Conservation (phyloP, 1,284 basidiomycete species). For the Abortiporus biennis region DNA sequence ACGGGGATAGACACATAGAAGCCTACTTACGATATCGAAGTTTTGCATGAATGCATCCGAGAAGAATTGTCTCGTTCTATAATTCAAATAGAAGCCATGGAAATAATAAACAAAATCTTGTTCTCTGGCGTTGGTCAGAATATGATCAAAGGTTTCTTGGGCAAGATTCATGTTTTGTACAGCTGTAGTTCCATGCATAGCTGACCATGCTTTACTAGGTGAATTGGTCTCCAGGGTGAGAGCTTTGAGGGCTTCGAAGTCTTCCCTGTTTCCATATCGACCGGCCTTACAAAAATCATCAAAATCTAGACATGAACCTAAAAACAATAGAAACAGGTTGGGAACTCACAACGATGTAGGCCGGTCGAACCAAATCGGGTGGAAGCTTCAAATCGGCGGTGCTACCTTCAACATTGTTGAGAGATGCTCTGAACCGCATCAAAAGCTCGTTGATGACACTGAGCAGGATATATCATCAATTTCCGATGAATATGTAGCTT, state of each 20-base stretch:
- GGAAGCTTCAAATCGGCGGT: conserved; percentile 80
- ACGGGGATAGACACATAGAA: background rate
- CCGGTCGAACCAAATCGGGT: conserved; percentile 59
- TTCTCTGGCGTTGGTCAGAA: conserved; percentile 38
- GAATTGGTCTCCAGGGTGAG: conserved; percentile 72
- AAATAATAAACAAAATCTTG: conserved; percentile 62
- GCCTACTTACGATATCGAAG: conserved; percentile 2
- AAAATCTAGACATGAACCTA: conserved; percentile 6
- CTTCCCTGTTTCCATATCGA: conserved; percentile 45
- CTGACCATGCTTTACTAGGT: conserved; percentile 60
- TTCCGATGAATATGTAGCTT: background rate
- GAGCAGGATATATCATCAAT: background rate
- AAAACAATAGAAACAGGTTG: no score
- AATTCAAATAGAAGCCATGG: conserved; percentile 36
- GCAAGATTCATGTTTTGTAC: conserved; percentile 4
- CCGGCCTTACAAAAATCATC: conserved; percentile 41
- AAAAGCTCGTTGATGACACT: conserved; percentile 70
- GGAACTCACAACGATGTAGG: conserved; percentile 41
- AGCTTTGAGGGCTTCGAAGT: conserved; percentile 69
- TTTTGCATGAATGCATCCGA: conserved; percentile 1
- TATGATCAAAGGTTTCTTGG: conserved; percentile 40
- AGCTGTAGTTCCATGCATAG: conserved; percentile 37
- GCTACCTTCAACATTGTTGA: no score
- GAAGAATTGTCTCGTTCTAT: conserved; percentile 13
- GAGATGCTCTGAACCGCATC: conserved; percentile 73